phyloP scores from a whole-genome alignment of 345 rosid genomes.

The Eucalyptus microcorys region DNA sequence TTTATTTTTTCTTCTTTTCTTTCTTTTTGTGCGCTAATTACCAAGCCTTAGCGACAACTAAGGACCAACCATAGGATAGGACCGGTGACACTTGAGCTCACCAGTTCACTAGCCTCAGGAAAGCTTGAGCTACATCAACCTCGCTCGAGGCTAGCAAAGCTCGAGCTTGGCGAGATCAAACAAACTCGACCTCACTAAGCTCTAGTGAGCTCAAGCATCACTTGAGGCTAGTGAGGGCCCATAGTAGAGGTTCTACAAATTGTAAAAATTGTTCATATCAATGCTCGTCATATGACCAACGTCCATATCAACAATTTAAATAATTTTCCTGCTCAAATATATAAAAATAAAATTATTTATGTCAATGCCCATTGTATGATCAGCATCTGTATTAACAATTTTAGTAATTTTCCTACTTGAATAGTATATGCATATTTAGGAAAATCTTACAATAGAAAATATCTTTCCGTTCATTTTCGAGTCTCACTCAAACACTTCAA shows the following conservation, averaged over 20 bases:
- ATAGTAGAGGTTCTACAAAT: no score
- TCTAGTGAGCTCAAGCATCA: no score
- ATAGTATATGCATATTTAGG: no score
- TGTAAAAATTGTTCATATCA: no score
- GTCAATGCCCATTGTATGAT: rapidly evolving
- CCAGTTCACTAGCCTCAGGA: background rate
- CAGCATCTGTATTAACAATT: background rate
- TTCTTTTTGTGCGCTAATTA: no score
- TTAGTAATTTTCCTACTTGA: background rate
- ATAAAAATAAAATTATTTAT: no score
- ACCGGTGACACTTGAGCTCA: rapidly evolving
- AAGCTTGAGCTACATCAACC: background rate
- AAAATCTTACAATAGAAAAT: background rate
- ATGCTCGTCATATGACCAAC: rapidly evolving
- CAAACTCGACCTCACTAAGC: background rate
- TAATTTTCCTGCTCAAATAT: no score
- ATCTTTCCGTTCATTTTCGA: no score
- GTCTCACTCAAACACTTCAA: no score
- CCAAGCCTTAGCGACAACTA: rapidly evolving
- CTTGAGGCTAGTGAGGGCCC: no score
- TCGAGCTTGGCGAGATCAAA: no score
- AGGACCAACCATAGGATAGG: background rate
- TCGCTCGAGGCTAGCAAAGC: background rate
- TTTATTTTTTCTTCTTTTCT: rapidly evolving
- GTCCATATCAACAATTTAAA: rapidly evolving